Evolutionary conservation across 164 flowering plant genomes (phyloP).

Genomic region (Houttuynia cordata): DNA sequence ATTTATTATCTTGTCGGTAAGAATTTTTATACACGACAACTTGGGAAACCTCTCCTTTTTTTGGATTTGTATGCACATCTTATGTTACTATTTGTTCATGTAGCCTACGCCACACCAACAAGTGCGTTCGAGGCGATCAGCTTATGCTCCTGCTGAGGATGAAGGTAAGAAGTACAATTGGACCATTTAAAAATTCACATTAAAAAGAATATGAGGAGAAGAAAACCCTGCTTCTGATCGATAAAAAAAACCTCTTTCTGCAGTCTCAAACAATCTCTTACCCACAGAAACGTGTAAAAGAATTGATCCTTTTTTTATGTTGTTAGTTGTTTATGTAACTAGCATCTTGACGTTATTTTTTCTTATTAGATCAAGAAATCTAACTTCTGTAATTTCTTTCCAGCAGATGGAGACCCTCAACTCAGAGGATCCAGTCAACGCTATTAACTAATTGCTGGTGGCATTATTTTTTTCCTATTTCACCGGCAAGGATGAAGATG

Average conservation of each 20-base stretch:
- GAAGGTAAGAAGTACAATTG: slow-evolving; percentile 15
- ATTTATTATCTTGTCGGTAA: no score
- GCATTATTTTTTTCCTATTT: not conserved
- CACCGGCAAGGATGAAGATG: not conserved
- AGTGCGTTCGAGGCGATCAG: no score
- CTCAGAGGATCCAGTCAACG: slow-evolving; percentile 38
- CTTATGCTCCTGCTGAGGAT: slow-evolving; percentile 48
- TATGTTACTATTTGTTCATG: no score
- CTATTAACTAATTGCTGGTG: slow-evolving; percentile 4
- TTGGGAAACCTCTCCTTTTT: no score
- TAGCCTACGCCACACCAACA: no score
- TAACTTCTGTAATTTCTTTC: not conserved
- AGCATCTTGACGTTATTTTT: no score
- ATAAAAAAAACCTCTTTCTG: not conserved
- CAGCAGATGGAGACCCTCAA: slow-evolving; percentile 37
- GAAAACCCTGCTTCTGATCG: no score
- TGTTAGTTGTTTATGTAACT: not conserved
- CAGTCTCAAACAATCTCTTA: not conserved
- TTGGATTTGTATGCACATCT: no score
- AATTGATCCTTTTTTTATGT: not conserved
- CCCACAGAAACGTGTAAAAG: no score
- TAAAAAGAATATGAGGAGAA: no score
- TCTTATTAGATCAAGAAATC: not conserved
- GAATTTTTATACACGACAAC: no score
- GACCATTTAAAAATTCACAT: not conserved